Base-by-base conservation (phyloP, 2,329 filamentous ascomycete species). In the Alternaria gaisen region DNA sequence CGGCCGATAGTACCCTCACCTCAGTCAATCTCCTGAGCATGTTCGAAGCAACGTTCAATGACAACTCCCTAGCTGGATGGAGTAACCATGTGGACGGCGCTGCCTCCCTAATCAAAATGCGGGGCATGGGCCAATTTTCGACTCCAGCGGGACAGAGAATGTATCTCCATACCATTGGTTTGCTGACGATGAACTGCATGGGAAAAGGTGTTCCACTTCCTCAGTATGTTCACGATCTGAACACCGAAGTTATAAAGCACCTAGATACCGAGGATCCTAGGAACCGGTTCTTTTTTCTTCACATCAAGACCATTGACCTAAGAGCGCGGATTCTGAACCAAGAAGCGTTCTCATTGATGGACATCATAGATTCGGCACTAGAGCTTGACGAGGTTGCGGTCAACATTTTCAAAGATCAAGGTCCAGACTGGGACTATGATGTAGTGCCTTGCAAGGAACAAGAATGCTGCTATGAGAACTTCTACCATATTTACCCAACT, bases 81-180 rank as follows among this genome's bases (percentile, higher is more conserved):
- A 68, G 60, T 32, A 72, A 73, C 30, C 78, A 80, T 54, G 72
- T 80, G n/a, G 65, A 74, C 10, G 78, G 78, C 18, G 73, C 75
- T 0, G 67, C 73, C 2, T 72, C 71, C 4, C 67, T 80, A 2
- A 53, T 80, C 24, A 69, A 64, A 22, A 55, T 77, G 47, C 72
- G 78, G 14, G 78, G 77, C 3, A 63, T 47, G 26, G 46, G 61
- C 0, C 76, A 78, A 30, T 73, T 78, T 26, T 34, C 58, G 1
- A 74, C 73, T 1, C 64, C 67, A 12, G 71, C 74, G 1, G 73
- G 75, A 8, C 64, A 72, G 28, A 61, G 75, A 9, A 73, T 77
- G 74, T 77, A 74, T 50, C 56, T 74, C 18, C 75, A 78, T 46
- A 69, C 69, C 0, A 58, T 75, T 9, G 66, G 69, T 0, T 58